Evolutionary conservation across 768 basidiomycete species (phyloP), one percentile per base, ranked within the genome.

Genomic region (Naganishia randhawae): DNA sequence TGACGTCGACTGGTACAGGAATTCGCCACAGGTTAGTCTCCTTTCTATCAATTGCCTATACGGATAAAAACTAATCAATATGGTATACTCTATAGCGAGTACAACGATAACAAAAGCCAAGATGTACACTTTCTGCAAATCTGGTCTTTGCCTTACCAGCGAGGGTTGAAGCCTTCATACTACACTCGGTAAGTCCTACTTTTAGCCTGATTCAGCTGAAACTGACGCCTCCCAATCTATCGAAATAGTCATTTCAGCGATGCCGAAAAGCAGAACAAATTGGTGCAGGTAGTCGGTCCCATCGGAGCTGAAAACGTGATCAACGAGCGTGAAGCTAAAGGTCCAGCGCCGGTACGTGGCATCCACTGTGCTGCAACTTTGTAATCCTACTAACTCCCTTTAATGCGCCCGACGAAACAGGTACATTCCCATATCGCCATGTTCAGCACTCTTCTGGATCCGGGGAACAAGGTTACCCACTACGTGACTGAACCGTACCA

Each of bases 1-100:
- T 96, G 81, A 93, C 93, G 1, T 91, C 89, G 1, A 87, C 94
- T 0, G 94, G 94, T 11, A 93, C 89, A 0, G 95, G 95, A 3
- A 95, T 97, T 74, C 84, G 86, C 0, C 94, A 97, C 79, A 76
- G 77, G 29, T 67, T 19, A 48, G 66, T 57, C 22, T 19, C 11
- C 57, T 63, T 37, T 50, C 45, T 29, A 50, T 50, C 35, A 17
- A 48, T 22, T 52, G 37, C 35, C 35, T 25, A 2, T 14, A 11
- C 39, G 41, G 54, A n/a, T 39, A 52, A 11, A 55, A 42, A n/a
- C 70, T 66, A n/a, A 64, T 62, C 50, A 62, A 52, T 33, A 50
- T 48, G 4, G 5, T 35, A 6, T 13, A 41, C 7, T n/a, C 8
- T n/a, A 25, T 25, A 88, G 87, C 33, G 88, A 89, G 72, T 85